Evolutionary conservation across 495 filamentous ascomycete genomes (phyloP).

Genomic region (Pyrenula aspistea): DNA sequence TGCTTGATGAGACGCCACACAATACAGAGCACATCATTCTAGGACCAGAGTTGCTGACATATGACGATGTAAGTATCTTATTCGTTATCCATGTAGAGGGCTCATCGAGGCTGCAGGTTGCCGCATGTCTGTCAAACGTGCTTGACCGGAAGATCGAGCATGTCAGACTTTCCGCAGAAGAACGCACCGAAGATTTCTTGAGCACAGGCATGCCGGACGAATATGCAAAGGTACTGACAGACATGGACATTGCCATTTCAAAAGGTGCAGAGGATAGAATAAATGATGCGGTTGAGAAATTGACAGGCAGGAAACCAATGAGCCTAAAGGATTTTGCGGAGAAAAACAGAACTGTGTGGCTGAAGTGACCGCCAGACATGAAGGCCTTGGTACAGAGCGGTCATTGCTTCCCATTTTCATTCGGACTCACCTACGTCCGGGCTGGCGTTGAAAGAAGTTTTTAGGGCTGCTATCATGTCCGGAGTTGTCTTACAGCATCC

Average conservation of each 20-base stretch:
- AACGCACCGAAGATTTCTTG: constrained; percentile 13
- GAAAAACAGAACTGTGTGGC: constrained; percentile 5
- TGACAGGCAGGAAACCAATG: constrained; percentile 22
- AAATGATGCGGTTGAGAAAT: constrained; percentile 21
- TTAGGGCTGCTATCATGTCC: not conserved
- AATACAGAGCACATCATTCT: constrained; percentile 32
- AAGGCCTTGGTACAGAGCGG: no score
- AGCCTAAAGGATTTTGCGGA: constrained; percentile 21
- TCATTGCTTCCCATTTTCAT: no score
- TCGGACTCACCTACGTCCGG: no score
- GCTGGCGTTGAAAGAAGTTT: no score
- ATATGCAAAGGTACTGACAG: constrained; percentile 20
- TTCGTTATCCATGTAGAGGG: no score
- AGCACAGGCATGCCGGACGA: constrained; percentile 18
- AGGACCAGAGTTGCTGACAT: constrained; percentile 31
- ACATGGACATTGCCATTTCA: constrained; percentile 21
- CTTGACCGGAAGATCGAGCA: constrained; percentile 29
- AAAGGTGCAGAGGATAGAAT: constrained; percentile 24
- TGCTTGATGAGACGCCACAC: constrained; percentile 24
- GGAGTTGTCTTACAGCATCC: constrained; percentile 45
- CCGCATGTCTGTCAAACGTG: constrained; percentile 22
- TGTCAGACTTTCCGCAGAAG: constrained; percentile 22
- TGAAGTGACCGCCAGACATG: not conserved
- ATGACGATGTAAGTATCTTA: constrained; percentile 30
- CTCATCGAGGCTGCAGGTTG: no score